These are phyloP conservation scores for Phlyctochytrium bullatum DNA, from an alignment of 192 early-diverging fungal species.

Conservation along the genomic window DNA sequence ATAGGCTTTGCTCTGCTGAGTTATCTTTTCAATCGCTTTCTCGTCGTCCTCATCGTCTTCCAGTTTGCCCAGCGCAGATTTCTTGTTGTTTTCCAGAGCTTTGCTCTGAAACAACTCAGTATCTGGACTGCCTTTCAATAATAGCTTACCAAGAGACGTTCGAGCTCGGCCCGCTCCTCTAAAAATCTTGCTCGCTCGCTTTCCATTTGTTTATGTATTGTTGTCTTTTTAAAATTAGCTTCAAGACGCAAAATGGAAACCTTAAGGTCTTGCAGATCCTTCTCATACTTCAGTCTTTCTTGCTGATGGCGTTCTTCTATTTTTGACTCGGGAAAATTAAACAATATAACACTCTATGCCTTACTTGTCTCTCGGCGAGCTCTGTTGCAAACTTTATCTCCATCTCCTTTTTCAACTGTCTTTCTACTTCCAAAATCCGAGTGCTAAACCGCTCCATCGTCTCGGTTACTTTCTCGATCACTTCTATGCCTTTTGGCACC, in stretches of 20 bases:
- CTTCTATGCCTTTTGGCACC: no score
- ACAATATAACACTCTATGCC: background rate
- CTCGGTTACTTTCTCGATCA: conserved; percentile 15
- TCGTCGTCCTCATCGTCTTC: conserved; percentile 41
- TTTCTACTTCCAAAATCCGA: conserved; percentile 38
- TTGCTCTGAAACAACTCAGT: conserved; percentile 5
- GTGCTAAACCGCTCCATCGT: conserved; percentile 17
- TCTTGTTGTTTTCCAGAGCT: background rate
- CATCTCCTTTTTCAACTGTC: conserved; percentile 32
- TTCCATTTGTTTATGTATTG: conserved; percentile 24
- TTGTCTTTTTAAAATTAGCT: background rate
- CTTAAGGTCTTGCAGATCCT: conserved; percentile 29
- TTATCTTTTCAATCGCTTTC: background rate
- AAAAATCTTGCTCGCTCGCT: conserved; percentile 13
- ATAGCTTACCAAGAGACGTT: conserved; percentile 16
- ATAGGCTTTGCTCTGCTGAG: background rate
- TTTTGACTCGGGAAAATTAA: conserved; percentile 11
- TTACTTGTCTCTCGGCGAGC: conserved; percentile 13
- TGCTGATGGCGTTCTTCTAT: conserved; percentile 25
- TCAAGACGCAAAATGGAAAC: background rate
- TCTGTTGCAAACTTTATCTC: background rate
- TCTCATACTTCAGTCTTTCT: conserved; percentile 32
- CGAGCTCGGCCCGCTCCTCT: conserved; percentile 30
- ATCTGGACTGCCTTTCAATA: background rate
- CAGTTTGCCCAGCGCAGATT: conserved; percentile 20